Base-by-base conservation (phyloP, 805 yeast species). In the Martiniozyma abietophila region DNA sequence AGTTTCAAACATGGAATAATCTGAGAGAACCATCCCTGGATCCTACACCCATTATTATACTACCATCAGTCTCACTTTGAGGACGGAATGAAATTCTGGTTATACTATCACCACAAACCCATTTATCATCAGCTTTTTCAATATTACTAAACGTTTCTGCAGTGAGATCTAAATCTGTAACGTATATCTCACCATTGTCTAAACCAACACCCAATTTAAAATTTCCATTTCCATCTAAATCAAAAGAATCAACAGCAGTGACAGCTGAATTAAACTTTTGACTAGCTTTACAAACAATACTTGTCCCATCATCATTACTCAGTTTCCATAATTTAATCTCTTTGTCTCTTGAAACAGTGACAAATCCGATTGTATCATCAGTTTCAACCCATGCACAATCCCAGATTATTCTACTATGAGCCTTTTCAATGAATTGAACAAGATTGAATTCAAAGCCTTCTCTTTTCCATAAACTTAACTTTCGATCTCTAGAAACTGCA, bases 401-500 rank as follows among this genome's bases (percentile, higher is more conserved):
- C 98, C 98, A 94, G 27, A 92, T 74, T 47, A 92, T 89, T 56
- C 96, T 74, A 2, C 80, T 57, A 51, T 94, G 99, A 1, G 96
- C 96, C 53, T 80, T 84, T 23, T 72, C 72, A 58, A 53, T 46
- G 8, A 53, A 19, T 18, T 45, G 47, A 16, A 58, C 41, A 18
- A 55, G 34, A 31, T 46, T 32, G 30, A 56, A 51, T n/a, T 37
- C 41, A 6, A 27, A 46, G 3, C 29, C 40, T 5, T 40, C 34
- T 35, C 72, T 59, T 43, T 62, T 61, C 89, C 95, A 89, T 21
- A 89, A 50, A 18, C 85, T 75, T 60, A 80, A 76, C 50, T 74
- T 79, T 46, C 99, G 72, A 62, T 92, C 99, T 52, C 98, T 77
- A 21, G 95, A 78, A 28, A 45, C 49, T 25, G 14, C 86, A 95